These are phyloP conservation scores for Metrosideros polymorpha DNA, from an alignment of 441 rosid genomes.

Conservation along the genomic window DNA sequence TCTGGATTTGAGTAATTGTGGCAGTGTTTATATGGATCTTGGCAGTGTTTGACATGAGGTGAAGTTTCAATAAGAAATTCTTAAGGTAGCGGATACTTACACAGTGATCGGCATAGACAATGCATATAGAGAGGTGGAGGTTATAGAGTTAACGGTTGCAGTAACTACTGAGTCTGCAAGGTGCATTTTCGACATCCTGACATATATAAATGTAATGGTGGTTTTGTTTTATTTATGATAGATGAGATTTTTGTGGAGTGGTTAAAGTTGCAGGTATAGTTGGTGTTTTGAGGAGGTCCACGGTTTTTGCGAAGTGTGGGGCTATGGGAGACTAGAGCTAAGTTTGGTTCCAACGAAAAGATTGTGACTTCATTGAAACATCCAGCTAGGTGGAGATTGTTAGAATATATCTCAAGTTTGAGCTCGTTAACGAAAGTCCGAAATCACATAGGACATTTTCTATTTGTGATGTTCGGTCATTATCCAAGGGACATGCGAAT, in stretches of 20 bases:
- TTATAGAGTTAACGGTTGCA: background rate
- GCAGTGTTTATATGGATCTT: background rate
- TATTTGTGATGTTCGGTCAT: background rate
- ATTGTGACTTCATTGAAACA: background rate
- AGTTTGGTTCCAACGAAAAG: background rate
- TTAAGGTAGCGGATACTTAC: background rate
- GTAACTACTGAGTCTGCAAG: background rate
- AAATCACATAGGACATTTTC: background rate
- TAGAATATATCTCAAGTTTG: background rate
- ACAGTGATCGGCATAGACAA: fast-evolving
- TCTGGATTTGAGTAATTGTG: background rate
- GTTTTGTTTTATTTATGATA: background rate
- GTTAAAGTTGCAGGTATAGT: background rate
- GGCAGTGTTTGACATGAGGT: background rate
- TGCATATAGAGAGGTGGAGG: background rate
- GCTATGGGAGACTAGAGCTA: background rate
- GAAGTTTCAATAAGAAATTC: background rate
- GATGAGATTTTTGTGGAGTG: background rate
- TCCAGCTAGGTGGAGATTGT: background rate
- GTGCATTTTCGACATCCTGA: background rate
- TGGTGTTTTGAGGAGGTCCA: background rate
- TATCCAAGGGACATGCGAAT: background rate
- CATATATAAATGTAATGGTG: background rate
- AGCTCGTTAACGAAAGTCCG: too few species aligned
- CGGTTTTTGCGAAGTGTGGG: background rate